Conservation (phyloP, 2,329 filamentous ascomycete species). For the Colletotrichum sp. region DNA sequence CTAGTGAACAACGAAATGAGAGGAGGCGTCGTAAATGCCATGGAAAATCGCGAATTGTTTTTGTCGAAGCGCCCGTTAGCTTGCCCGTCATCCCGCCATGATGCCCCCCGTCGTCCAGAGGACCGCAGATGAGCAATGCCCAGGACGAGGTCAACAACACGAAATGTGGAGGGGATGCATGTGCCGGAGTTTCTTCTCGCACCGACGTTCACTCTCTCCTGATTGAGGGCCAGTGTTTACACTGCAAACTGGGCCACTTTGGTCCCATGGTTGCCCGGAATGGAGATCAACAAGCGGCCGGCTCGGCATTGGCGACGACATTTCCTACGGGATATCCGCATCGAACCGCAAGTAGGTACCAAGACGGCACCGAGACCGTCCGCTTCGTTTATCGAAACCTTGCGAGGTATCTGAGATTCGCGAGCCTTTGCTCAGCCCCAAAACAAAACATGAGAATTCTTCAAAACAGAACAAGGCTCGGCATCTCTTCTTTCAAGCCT, state of each 20-base stretch:
- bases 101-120: not conserved
- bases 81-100: not conserved
- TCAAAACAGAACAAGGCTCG: not conserved
- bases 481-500: not conserved
- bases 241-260: not conserved
- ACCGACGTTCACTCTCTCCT: not conserved
- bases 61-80: not conserved
- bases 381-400: not conserved
- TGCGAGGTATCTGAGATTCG: not conserved
- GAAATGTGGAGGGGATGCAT: not conserved
- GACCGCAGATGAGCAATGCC: not conserved
- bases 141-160: not conserved
- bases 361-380: not conserved
- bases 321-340: not conserved
- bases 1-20: constrained; percentile 2
- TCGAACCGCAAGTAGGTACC: not conserved
- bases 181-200: not conserved
- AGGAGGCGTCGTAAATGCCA: constrained; percentile 13
- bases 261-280: not conserved
- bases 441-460: not conserved
- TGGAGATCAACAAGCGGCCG: not conserved
- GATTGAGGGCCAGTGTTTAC: not conserved
- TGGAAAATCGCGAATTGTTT: not conserved
- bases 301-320: not conserved
- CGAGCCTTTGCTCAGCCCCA: not conserved